Base-by-base conservation (phyloP, 176 grass and related monocot species). In the Avena atlantica region DNA sequence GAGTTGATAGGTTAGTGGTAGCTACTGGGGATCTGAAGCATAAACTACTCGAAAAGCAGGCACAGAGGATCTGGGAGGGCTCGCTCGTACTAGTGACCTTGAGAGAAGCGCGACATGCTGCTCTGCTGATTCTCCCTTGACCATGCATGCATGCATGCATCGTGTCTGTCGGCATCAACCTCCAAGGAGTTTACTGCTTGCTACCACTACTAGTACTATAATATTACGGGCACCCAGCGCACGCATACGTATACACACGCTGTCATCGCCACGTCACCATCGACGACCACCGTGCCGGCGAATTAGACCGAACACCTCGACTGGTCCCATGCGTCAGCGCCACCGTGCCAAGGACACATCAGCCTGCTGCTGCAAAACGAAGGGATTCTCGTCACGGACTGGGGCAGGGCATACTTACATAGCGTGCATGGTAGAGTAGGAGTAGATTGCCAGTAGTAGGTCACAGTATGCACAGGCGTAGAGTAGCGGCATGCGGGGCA, bases 121-220 rank as follows among this genome's bases (percentile, higher is more conserved):
- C 17, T 78, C 17, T 78, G 45, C 27, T 53, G 72, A 85, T 76
- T 85, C 57, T n/a, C 40, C 21, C 70, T 50, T 84, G 83, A 66
- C 83, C 72, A 34, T 37, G 83, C 16, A 19, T 57, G 53, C 53
- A n/a, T n/a, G n/a, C n/a, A 57, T 17, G 52, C 9, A 13, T 13
- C 11, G 49, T 17, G 13, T 56, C 42, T 20, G 42, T 63, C 70
- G 24, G 40, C 52, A 27, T 29, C 67, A 44, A 3, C 29, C 25
- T 25, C 53, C 42, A 19, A 57, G 8, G 29, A 31, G 13, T 10
- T 52, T 17, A 10, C 4, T 57, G 73, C 40, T 42, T 6, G 40
- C 40, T 8, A 42, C 6, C 37, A 40, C 37, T 5, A 40, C 5
- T 40, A 48, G 25, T 78, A 25, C 16, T 16, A 11, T 58, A 57